Conservation (phyloP, 208 protist species). For the Leishmania major region DNA sequence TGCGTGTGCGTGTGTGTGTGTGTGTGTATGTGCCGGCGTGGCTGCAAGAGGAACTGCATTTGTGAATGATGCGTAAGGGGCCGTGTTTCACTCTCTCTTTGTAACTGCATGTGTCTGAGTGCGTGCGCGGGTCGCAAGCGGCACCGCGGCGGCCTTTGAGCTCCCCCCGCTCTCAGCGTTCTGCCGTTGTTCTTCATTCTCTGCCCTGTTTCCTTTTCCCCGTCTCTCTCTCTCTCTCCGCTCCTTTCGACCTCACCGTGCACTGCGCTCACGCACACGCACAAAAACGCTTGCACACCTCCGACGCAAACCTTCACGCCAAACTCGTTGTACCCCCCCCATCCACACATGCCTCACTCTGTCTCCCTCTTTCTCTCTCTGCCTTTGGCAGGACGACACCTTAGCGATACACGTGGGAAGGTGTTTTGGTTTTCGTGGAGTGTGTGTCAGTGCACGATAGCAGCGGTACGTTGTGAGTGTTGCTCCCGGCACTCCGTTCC, state of each 20-base stretch:
- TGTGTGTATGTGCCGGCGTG: not conserved
- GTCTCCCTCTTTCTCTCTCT: not conserved
- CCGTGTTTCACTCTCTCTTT: not conserved
- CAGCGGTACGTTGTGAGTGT: not conserved
- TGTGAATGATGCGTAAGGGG: not conserved
- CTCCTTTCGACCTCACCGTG: not conserved
- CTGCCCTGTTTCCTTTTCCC: not conserved
- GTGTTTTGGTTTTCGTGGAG: slow-evolving; percentile 10
- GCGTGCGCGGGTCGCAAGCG: not conserved
- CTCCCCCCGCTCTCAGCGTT: not conserved
- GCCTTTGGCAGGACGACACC: not conserved
- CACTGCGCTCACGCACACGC: not conserved
- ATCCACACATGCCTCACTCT: not conserved
- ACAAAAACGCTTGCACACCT: not conserved
- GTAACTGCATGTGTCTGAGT: not conserved
- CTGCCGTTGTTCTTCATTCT: not conserved
- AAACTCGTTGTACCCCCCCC: not conserved
- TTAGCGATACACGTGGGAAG: slow-evolving; percentile 5
- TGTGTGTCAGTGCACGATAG: not conserved
- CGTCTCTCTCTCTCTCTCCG: not conserved
- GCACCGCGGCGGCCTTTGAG: not conserved
- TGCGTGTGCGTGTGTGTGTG: not conserved
- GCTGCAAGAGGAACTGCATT: not conserved
- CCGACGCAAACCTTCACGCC: not conserved
- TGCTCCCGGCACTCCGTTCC: not conserved